phyloP scores from a whole-genome alignment of 2,329 filamentous ascomycete genomes.

The Periconia sp. region DNA sequence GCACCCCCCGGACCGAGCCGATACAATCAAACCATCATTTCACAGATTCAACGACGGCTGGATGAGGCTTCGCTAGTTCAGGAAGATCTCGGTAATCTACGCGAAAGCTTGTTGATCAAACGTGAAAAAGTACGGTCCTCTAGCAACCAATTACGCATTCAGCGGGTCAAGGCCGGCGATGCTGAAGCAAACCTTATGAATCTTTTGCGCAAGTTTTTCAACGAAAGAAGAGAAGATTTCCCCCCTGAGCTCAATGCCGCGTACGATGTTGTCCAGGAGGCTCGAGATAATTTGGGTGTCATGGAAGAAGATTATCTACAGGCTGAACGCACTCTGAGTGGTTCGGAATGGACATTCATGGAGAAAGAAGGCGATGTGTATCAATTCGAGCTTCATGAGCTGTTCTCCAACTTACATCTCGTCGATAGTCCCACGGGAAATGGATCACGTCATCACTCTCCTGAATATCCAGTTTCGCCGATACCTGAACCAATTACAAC shows the following conservation, averaged over 20 bases:
- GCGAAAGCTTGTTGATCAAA: conserved; percentile 12
- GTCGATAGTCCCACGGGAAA: not conserved
- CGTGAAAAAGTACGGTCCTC: conserved; percentile 8
- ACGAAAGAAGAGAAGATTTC: conserved; percentile 1
- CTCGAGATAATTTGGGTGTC: conserved; percentile 15
- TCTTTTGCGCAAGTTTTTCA: conserved; percentile 7
- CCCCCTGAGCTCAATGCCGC: conserved; percentile 6
- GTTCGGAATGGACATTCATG: conserved; percentile 20
- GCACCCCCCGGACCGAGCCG: not conserved
- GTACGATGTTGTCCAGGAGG: conserved; percentile 11
- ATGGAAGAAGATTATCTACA: conserved; percentile 20
- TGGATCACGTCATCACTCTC: not conserved
- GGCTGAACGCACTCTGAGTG: conserved; percentile 14
- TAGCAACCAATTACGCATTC: conserved; percentile 5
- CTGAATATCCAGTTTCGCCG: conserved; percentile 1
- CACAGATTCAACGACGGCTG: not conserved
- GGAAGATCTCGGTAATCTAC: conserved; percentile 1
- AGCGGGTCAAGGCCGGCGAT: conserved; percentile 10
- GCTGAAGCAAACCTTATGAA: conserved; percentile 16
- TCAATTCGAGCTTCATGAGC: conserved; percentile 13
- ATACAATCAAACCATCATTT: not conserved
- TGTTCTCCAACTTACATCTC: not conserved
- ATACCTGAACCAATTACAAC: not conserved
- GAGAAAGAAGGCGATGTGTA: conserved; percentile 22
- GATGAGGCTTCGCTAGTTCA: conserved; percentile 4